These are phyloP conservation scores for Naganishia friedmannii DNA, from an alignment of 768 basidiomycete genomes.

Conservation along the genomic window DNA sequence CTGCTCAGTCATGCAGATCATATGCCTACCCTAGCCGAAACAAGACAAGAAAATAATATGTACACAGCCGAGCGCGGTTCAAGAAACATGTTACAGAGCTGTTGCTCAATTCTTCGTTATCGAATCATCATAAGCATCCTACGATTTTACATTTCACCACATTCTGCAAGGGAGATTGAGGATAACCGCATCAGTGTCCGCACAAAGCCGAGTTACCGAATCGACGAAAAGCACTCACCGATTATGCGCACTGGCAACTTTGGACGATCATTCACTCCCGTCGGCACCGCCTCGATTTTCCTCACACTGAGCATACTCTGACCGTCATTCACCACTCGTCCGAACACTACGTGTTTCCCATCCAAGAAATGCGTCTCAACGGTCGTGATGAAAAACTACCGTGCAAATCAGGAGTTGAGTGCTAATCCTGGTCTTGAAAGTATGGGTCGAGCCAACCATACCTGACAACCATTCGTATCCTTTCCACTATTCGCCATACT, in stretches of 20 bases:
- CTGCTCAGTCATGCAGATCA: too few relatives aligned
- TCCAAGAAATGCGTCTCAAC: constrained; percentile 93
- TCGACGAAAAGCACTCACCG: background rate
- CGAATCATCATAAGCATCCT: background rate
- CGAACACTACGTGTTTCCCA: constrained; percentile 54
- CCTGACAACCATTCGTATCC: constrained; percentile 33
- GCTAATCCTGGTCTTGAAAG: background rate
- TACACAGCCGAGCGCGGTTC: too few relatives aligned
- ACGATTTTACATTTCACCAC: constrained; percentile 47
- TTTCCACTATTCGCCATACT: constrained; percentile 68
- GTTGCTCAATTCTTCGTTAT: background rate
- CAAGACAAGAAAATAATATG: too few relatives aligned
- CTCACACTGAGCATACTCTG: constrained; percentile 76
- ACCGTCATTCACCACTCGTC: constrained; percentile 59
- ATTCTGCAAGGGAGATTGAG: constrained; percentile 37
- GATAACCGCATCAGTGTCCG: background rate
- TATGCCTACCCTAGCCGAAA: too few relatives aligned
- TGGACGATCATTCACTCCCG: constrained; percentile 49
- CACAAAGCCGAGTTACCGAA: background rate
- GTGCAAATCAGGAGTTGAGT: background rate
- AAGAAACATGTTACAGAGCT: background rate
- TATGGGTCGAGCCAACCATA: background rate
- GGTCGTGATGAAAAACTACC: constrained; percentile 92
- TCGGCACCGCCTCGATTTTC: constrained; percentile 94
- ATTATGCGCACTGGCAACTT: constrained; percentile 26